Conservation (phyloP, 2,329 filamentous ascomycete genomes). For the Penicillium brevicompactum region DNA sequence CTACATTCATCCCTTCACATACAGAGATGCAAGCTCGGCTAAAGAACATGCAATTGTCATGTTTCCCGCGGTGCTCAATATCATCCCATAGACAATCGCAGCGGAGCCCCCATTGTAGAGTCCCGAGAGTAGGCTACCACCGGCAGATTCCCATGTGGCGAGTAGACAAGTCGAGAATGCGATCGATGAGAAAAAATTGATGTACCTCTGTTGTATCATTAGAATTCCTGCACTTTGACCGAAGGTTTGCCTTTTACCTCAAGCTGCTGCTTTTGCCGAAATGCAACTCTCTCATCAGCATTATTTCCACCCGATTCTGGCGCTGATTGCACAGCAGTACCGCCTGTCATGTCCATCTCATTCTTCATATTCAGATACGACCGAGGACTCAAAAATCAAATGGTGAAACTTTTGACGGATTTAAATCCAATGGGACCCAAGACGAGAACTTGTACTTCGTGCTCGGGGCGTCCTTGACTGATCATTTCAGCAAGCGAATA, state of each 20-base stretch:
- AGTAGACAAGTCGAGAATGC: conserved; percentile 42
- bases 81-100: conserved; percentile 37
- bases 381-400: neutral
- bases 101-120: conserved; percentile 37
- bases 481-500: too few relatives aligned
- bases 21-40: conserved; percentile 44
- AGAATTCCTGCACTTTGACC: conserved; percentile 1
- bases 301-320: conserved; percentile 7
- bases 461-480: too few relatives aligned
- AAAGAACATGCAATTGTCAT: conserved; percentile 38
- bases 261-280: conserved; percentile 12
- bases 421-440: too few relatives aligned
- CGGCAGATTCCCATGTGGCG: conserved; percentile 41
- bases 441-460: too few relatives aligned
- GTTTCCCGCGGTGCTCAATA: conserved; percentile 36
- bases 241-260: conserved; percentile 3
- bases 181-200: conserved; percentile 38
- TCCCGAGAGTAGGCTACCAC: conserved; percentile 26
- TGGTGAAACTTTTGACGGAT: too few relatives aligned
- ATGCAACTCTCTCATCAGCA: conserved; percentile 7
- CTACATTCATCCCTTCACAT: neutral
- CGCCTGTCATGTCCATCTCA: conserved; percentile 13
- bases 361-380: conserved; percentile 9
- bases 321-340: conserved; percentile 6
- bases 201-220: conserved; percentile 20